A percentile compares a stretch with the other conserved stretches of the same genome.
phyloP scores from a whole-genome alignment of 352 stramenopile genomes.

The Phytophthora agathidicida region DNA sequence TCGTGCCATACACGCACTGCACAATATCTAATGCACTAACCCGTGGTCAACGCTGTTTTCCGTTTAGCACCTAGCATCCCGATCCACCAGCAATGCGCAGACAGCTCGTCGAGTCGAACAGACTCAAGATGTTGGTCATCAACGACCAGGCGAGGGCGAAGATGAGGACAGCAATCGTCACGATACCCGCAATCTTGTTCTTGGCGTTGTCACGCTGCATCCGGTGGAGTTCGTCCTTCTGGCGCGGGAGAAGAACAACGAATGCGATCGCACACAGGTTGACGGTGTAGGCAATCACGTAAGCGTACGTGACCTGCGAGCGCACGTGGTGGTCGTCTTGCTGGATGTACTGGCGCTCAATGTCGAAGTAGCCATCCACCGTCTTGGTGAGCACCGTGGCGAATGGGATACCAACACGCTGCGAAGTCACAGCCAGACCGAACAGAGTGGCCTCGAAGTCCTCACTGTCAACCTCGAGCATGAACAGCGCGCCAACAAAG shows the following conservation, averaged over 20 bases:
- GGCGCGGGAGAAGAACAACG: constrained; percentile 51
- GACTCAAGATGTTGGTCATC: constrained; percentile 69
- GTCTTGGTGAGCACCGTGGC: constrained; percentile 62
- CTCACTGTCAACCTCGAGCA: constrained; percentile 55
- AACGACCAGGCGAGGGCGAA: constrained; percentile 60
- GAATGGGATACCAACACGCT: constrained; percentile 54
- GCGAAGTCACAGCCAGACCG: constrained; percentile 45
- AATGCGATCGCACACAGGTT: constrained; percentile 57
- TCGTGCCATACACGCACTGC: constrained; percentile 10
- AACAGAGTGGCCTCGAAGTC: constrained; percentile 65
- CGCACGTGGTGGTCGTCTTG: constrained; percentile 51
- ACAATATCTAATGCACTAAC: constrained; percentile 16
- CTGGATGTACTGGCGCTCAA: constrained; percentile 48
- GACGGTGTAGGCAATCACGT: constrained; percentile 63
- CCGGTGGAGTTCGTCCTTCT: constrained; percentile 58
- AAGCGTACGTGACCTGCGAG: constrained; percentile 58
- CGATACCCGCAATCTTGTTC: constrained; percentile 37
- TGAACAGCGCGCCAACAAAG: constrained; percentile 56
- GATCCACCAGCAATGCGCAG: constrained; percentile 52
- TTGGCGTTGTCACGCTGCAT: constrained; percentile 48
- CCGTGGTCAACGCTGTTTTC: not conserved
- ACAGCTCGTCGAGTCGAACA: constrained; percentile 60
- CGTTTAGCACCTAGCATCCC: constrained; percentile 21
- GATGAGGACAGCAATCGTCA: constrained; percentile 41
- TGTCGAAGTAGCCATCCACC: constrained; percentile 61